Conservation (phyloP, 495 filamentous ascomycete genomes). For the Penicillium desertorum region DNA sequence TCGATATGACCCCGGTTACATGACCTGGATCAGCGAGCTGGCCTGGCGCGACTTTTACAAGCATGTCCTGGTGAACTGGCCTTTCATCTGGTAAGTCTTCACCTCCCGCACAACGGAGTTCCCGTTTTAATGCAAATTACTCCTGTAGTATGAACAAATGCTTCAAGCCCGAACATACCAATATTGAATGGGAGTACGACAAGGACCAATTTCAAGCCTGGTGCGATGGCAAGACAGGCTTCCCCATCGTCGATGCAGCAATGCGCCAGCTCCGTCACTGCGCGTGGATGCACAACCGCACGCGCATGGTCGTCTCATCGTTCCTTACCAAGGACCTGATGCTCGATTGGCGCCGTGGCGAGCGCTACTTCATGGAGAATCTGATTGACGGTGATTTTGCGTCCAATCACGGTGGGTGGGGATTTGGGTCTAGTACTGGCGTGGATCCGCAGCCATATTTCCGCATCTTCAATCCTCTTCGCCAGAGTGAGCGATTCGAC, state of each 20-base stretch:
- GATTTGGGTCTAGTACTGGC: slow-evolving; percentile 74
- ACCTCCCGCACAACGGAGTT: neutral
- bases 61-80: slow-evolving; percentile 83
- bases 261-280: slow-evolving; percentile 77
- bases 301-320: slow-evolving; percentile 83
- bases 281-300: slow-evolving; percentile 89
- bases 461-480: slow-evolving; percentile 81
- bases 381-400: slow-evolving; percentile 92
- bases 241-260: slow-evolving; percentile 85
- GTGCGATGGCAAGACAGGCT: slow-evolving; percentile 77
- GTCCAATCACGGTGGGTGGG: slow-evolving; percentile 91
- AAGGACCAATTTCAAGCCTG: slow-evolving; percentile 65
- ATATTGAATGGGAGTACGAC: slow-evolving; percentile 81
- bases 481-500: slow-evolving; percentile 82
- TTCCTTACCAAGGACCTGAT: slow-evolving; percentile 86
- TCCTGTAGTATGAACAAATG: slow-evolving; percentile 80
- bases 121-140: neutral
- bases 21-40: slow-evolving; percentile 81
- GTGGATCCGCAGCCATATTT: slow-evolving; percentile 94
- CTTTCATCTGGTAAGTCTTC: slow-evolving; percentile 70
- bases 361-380: slow-evolving; percentile 84
- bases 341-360: slow-evolving; percentile 88
- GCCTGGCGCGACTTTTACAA: slow-evolving; percentile 95
- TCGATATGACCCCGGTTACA: slow-evolving; percentile 64
- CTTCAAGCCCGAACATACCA: slow-evolving; percentile 83